A percentile compares a stretch with the other conserved stretches of the same genome.
Conservation (phyloP, 1,284 basidiomycete genomes). For the Apiotrichum laibachii region DNA sequence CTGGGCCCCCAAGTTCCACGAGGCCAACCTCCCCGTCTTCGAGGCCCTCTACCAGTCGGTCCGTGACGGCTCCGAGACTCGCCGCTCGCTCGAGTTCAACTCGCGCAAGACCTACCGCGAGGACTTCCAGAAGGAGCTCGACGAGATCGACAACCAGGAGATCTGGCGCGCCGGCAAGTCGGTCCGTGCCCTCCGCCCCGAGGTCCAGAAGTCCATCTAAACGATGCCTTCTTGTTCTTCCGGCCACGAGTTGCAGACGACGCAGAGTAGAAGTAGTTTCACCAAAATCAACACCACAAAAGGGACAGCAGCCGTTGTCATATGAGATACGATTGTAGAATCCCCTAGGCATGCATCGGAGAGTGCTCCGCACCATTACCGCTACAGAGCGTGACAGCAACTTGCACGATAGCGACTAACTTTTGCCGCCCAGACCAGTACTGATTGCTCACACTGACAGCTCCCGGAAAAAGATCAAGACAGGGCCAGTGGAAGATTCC, state of each 20-base stretch:
- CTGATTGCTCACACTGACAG: too few species aligned
- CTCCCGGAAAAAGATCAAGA: too few species aligned
- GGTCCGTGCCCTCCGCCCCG: constrained; percentile 52
- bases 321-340: constrained; percentile 6
- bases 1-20: constrained; percentile 98
- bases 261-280: neutral
- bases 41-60: constrained; percentile 92
- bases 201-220: constrained; percentile 48
- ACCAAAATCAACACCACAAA: neutral
- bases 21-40: constrained; percentile 86
- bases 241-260: neutral
- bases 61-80: constrained; percentile 90
- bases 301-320: constrained; percentile 11
- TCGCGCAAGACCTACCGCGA: constrained; percentile 87
- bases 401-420: too few species aligned
- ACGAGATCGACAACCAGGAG: constrained; percentile 83
- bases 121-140: constrained; percentile 90
- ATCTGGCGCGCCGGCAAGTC: constrained; percentile 90
- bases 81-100: constrained; percentile 96
- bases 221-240: neutral
- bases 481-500: too few species aligned
- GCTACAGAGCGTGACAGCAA: neutral
- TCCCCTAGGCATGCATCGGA: constrained; percentile 11
- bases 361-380: constrained; percentile 1
- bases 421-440: too few species aligned